Conservation (phyloP, 768 basidiomycete genomes). For the Ephemerocybe angulata region DNA sequence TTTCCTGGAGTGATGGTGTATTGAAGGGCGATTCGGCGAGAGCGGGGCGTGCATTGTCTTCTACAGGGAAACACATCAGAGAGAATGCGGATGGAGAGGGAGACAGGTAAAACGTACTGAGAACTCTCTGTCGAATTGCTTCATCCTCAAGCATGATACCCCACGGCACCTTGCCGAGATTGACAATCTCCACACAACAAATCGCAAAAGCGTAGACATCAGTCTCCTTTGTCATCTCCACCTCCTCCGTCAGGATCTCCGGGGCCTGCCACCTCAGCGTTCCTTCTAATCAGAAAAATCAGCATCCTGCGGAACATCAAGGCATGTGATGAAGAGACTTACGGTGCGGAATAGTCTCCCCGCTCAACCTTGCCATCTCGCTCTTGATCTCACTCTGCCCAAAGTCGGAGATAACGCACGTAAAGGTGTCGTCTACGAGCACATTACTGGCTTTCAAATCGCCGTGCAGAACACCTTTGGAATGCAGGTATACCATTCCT, state of each 20-base stretch:
- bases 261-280: slow-evolving; percentile 72
- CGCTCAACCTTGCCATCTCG: slow-evolving; percentile 62
- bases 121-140: slow-evolving; percentile 47
- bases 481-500: slow-evolving; percentile 81
- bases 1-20: slow-evolving; percentile 34
- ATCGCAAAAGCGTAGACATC: slow-evolving; percentile 74
- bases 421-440: slow-evolving; percentile 62
- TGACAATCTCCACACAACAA: slow-evolving; percentile 59
- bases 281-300: slow-evolving; percentile 40
- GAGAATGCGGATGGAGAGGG: slow-evolving; percentile 6
- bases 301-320: background rate
- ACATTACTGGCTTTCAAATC: slow-evolving; percentile 82
- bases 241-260: slow-evolving; percentile 52
- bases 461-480: slow-evolving; percentile 66
- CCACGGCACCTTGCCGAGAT: slow-evolving; percentile 63
- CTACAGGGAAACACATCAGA: slow-evolving; percentile 25
- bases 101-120: slow-evolving; percentile 31
- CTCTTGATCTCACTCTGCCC: slow-evolving; percentile 78
- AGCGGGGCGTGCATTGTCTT: slow-evolving; percentile 47
- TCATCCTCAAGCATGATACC: slow-evolving; percentile 41
- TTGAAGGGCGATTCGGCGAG: slow-evolving; percentile 31
- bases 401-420: slow-evolving; percentile 78
- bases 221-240: slow-evolving; percentile 46
- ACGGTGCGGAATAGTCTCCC: slow-evolving; percentile 44
- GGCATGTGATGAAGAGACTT: slow-evolving; percentile 19